Evolutionary conservation across 768 basidiomycete species (phyloP).

Genomic region (Baorangia bicolor): DNA sequence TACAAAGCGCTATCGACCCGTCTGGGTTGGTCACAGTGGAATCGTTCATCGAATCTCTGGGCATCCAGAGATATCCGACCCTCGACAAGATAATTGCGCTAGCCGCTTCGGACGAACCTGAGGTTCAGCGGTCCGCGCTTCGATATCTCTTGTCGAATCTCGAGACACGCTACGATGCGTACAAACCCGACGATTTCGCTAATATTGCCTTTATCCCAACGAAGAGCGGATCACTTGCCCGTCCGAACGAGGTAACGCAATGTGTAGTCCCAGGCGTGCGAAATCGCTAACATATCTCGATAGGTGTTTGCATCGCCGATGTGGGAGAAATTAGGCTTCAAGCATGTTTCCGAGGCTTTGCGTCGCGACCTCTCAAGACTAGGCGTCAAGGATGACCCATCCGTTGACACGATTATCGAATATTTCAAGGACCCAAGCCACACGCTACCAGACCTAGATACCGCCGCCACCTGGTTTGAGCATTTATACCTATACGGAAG

Average conservation of each 20-base stretch:
- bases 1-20: not conserved
- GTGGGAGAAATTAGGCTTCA: conserved; percentile 13
- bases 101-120: conserved; percentile 4
- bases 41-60: conserved; percentile 1
- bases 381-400: conserved; percentile 9
- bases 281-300: not conserved
- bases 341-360: not conserved
- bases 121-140: conserved; percentile 1
- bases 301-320: conserved; percentile 8
- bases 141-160: conserved; percentile 13
- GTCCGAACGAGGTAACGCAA: conserved; percentile 10
- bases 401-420: not conserved
- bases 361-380: conserved; percentile 10
- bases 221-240: not conserved
- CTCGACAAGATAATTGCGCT: conserved; percentile 3
- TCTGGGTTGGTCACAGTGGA: not conserved
- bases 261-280: not conserved
- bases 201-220: conserved; percentile 16
- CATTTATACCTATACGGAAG: conserved; percentile 4
- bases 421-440: not conserved
- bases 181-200: conserved; percentile 10
- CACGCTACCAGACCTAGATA: not conserved
- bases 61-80: not conserved
- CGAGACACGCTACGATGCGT: conserved; percentile 6
- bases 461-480: conserved; percentile 8